Percentiles rank a stretch among this genome's conserved stretches.
Conservation (phyloP, 495 filamentous ascomycete species). For the Cercophora scortea region DNA sequence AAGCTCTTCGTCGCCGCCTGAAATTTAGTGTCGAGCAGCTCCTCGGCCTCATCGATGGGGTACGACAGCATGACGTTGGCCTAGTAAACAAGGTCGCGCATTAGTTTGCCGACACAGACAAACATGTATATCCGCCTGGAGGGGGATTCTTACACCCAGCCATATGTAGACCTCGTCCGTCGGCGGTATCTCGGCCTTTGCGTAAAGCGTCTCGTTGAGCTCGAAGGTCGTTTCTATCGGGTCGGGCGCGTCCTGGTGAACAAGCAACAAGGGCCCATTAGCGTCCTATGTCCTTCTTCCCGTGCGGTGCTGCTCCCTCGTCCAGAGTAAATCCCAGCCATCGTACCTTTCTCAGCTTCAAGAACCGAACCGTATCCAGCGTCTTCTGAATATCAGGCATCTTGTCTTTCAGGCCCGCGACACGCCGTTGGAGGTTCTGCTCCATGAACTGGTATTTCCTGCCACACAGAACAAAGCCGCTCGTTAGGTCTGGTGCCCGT, state of each 20-base stretch:
- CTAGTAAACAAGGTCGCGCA: conserved; percentile 25
- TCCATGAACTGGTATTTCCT: conserved; percentile 99
- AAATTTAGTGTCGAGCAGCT: conserved; percentile 70
- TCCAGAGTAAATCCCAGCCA: background rate
- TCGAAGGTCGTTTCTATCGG: conserved; percentile 89
- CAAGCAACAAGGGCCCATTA: background rate
- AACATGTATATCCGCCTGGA: no score
- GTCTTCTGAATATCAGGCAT: conserved; percentile 97
- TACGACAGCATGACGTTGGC: conserved; percentile 98
- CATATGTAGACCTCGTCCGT: conserved; percentile 95
- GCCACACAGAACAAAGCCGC: background rate
- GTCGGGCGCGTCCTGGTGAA: conserved; percentile 38
- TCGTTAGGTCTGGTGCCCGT: background rate
- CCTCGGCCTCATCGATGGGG: conserved; percentile 77
- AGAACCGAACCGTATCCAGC: conserved; percentile 82
- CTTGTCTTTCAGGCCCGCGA: conserved; percentile 82
- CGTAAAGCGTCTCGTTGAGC: conserved; percentile 91
- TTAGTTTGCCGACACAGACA: background rate
- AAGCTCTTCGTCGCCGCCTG: conserved; percentile 69
- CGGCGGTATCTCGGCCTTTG: conserved; percentile 70
- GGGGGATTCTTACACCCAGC: conserved; percentile 61
- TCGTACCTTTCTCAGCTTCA: conserved; percentile 59
- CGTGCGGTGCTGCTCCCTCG: background rate
- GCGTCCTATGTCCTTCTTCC: background rate
- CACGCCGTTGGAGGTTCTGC: conserved; percentile 76